These are phyloP conservation scores for Tolypocladium ovalisporum DNA, from an alignment of 2,329 filamentous ascomycete species.

Conservation along the genomic window DNA sequence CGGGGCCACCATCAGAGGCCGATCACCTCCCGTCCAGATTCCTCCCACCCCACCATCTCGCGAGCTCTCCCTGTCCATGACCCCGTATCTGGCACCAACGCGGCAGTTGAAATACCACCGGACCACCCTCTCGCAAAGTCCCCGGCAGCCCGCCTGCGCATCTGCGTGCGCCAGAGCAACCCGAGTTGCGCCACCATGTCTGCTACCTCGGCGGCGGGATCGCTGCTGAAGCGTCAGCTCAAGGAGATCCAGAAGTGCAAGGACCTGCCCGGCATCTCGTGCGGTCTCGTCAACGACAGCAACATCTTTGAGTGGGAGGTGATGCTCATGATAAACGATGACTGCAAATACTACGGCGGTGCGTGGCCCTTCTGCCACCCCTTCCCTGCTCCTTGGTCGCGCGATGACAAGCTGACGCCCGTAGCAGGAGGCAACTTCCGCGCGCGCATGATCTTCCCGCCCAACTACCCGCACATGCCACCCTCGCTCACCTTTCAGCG, in stretches of 20 bases:
- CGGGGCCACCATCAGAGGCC: background rate
- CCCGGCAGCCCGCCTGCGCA: background rate
- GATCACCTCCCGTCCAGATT: background rate
- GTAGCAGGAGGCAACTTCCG: slow-evolving; percentile 78
- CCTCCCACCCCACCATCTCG: background rate
- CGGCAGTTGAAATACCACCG: background rate
- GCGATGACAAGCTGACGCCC: background rate
- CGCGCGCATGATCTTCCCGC: slow-evolving; percentile 71
- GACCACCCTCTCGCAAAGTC: background rate
- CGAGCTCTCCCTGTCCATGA: background rate
- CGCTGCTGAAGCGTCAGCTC: slow-evolving; percentile 73
- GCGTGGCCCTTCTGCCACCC: slow-evolving; percentile 18
- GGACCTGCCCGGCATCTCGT: slow-evolving; percentile 89
- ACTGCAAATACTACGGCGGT: slow-evolving; percentile 91
- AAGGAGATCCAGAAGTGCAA: slow-evolving; percentile 90
- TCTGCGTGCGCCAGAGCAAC: background rate
- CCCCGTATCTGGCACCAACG: background rate
- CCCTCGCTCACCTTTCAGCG: slow-evolving; percentile 80
- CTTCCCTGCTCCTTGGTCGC: slow-evolving; percentile 1
- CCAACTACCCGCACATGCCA: slow-evolving; percentile 76
- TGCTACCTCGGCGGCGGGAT: slow-evolving; percentile 47
- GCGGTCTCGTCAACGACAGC: slow-evolving; percentile 70
- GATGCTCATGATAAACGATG: slow-evolving; percentile 96
- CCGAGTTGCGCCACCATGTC: slow-evolving; percentile 14
- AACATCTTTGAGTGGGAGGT: slow-evolving; percentile 98